Evolutionary conservation across 768 basidiomycete species (phyloP).

Genomic region (Pleurotus citrinopileatus): DNA sequence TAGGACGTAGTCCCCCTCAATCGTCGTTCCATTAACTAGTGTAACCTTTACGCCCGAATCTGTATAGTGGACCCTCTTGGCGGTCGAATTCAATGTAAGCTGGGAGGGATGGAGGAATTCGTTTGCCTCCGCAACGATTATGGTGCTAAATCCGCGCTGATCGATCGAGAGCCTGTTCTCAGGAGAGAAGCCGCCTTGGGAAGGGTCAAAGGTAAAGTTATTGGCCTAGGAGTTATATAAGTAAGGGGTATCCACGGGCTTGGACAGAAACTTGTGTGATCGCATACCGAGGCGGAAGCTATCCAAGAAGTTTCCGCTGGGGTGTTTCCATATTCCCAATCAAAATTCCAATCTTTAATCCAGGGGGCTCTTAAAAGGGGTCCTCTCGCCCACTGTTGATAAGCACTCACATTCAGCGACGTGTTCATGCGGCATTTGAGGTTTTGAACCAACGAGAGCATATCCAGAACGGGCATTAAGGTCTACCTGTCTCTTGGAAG

Average conservation of each 20-base stretch:
- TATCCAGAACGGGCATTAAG: too few species aligned
- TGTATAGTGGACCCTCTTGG: slow-evolving; percentile 44
- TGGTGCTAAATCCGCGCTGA: slow-evolving; percentile 56
- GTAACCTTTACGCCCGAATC: slow-evolving; percentile 43
- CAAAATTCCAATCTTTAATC: slow-evolving; percentile 1
- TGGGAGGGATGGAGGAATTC: slow-evolving; percentile 50
- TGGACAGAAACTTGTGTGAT: not conserved
- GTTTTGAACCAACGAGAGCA: too few species aligned
- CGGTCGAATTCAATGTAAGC: slow-evolving; percentile 47
- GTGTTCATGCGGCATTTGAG: too few species aligned
- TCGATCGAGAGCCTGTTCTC: slow-evolving; percentile 54
- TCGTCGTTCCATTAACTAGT: slow-evolving; percentile 36
- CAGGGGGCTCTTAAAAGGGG: too few species aligned
- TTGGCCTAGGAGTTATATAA: slow-evolving; percentile 41
- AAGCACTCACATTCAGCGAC: too few species aligned
- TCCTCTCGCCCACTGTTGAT: too few species aligned
- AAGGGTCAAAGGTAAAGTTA: slow-evolving; percentile 54
- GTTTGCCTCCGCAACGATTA: slow-evolving; percentile 56
- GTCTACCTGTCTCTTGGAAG: too few species aligned
- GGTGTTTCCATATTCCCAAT: slow-evolving; percentile 27
- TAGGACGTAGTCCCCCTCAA: slow-evolving; percentile 56
- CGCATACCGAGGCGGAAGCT: slow-evolving; percentile 56
- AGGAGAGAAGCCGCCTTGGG: slow-evolving; percentile 55
- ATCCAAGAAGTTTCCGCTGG: slow-evolving; percentile 64
- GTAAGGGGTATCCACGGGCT: not conserved